Evolutionary conservation across 129 eudicot genomes (phyloP).

Genomic region (Mikania micrantha): DNA sequence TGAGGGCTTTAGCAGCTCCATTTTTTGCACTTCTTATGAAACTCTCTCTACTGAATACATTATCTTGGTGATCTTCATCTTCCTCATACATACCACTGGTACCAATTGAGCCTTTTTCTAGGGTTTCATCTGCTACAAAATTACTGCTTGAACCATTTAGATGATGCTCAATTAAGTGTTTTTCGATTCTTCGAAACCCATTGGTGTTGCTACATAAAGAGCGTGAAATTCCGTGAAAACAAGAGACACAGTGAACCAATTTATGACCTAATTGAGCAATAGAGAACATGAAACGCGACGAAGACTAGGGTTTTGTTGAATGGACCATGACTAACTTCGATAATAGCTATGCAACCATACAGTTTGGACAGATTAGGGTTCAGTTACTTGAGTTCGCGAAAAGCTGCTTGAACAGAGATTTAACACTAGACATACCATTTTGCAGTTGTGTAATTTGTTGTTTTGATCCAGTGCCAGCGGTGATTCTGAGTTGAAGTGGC

Average conservation of each 20-base stretch:
- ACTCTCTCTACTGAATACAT: slow-evolving; percentile 20
- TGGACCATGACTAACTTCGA: slow-evolving; percentile 19
- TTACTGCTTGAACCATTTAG: slow-evolving; percentile 29
- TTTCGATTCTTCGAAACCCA: slow-evolving; percentile 52
- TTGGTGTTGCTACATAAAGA: slow-evolving; percentile 43
- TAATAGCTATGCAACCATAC: neutral
- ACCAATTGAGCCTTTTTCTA: slow-evolving; percentile 4
- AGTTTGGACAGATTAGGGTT: neutral
- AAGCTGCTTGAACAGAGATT: neutral
- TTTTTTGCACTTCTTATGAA: slow-evolving; percentile 37
- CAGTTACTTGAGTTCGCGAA: neutral
- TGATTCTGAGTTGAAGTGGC: neutral
- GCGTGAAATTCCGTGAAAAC: slow-evolving; percentile 35
- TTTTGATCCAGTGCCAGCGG: slow-evolving; percentile 1
- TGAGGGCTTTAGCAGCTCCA: slow-evolving; percentile 44
- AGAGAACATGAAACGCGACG: slow-evolving; percentile 45
- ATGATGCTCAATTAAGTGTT: slow-evolving; percentile 28
- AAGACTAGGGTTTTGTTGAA: slow-evolving; percentile 5
- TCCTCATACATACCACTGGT: slow-evolving; percentile 24
- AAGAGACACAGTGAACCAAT: slow-evolving; percentile 24
- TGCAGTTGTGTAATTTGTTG: neutral
- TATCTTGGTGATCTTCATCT: slow-evolving; percentile 12
- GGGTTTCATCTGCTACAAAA: slow-evolving; percentile 21
- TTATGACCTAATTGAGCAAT: slow-evolving; percentile 46
- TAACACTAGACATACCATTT: neutral